A percentile compares a stretch with the other conserved stretches of the same genome.
phyloP scores from a whole-genome alignment of 108 stramenopile species.

The Mediolabrus comicus region DNA sequence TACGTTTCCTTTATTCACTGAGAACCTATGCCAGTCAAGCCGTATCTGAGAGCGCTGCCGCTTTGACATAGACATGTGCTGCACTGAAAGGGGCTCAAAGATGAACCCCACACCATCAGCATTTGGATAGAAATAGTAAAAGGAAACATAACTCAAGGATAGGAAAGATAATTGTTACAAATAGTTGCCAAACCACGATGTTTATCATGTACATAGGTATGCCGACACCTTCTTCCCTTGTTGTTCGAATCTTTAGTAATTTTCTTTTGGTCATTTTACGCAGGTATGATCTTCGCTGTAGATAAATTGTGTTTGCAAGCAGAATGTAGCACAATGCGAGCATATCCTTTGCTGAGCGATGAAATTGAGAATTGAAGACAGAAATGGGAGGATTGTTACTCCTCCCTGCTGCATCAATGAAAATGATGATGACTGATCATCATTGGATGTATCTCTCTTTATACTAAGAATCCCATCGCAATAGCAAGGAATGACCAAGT shows the following conservation, averaged over 20 bases:
- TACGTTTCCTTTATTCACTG: conserved; percentile 37
- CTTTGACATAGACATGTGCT: conserved; percentile 22
- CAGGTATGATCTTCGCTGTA: conserved; percentile 43
- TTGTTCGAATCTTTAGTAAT: conserved; percentile 37
- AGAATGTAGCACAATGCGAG: conserved; percentile 18
- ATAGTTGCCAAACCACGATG: conserved; percentile 45
- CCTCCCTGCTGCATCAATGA: not conserved
- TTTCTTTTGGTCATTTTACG: conserved; percentile 36
- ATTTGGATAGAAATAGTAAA: conserved; percentile 58
- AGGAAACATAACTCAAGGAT: conserved; percentile 35
- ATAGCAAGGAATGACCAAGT: not conserved
- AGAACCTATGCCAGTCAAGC: conserved; percentile 56
- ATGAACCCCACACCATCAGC: conserved; percentile 48
- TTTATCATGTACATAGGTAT: conserved; percentile 23
- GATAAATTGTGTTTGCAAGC: conserved; percentile 34
- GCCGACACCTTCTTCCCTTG: conserved; percentile 36
- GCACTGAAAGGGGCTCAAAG: conserved; percentile 44
- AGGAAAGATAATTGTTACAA: conserved; percentile 39
- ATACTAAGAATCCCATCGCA: no score
- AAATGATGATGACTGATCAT: not conserved
- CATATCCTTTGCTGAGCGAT: not conserved
- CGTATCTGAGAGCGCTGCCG: conserved; percentile 41
- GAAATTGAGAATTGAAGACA: not conserved
- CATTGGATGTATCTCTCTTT: not conserved
- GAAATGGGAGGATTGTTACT: not conserved